phyloP scores from a whole-genome alignment of 176 grass and related monocot species.

The Cenchrus fungigraminus region DNA sequence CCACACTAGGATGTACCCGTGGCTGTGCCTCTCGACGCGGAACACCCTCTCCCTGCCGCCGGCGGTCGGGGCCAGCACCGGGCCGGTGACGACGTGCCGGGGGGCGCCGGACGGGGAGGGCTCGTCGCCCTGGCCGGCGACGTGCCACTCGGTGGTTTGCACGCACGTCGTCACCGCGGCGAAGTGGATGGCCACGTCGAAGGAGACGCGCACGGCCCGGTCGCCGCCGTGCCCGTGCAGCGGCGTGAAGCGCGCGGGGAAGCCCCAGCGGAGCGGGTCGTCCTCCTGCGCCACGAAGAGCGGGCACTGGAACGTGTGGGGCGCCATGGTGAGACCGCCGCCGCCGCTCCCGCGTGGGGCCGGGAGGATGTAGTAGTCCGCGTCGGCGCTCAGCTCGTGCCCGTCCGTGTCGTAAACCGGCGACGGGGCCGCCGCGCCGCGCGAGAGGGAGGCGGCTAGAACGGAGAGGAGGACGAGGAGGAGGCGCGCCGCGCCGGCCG shows the following conservation, averaged over 20 bases:
- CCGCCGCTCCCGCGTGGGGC: constrained; percentile 11
- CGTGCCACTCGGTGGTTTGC: constrained; percentile 57
- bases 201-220: constrained; percentile 32
- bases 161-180: constrained; percentile 44
- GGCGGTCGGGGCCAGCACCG: background rate
- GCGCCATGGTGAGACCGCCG: constrained; percentile 54
- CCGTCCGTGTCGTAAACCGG: constrained; percentile 52
- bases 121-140: constrained; percentile 32
- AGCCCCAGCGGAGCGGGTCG: constrained; percentile 22
- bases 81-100: constrained; percentile 47
- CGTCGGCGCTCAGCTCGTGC: constrained; percentile 35
- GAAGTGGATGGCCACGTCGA: constrained; percentile 58
- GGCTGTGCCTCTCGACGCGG: constrained; percentile 48
- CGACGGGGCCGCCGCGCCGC: constrained; percentile 7
- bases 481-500: background rate
- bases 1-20: constrained; percentile 54
- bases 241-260: constrained; percentile 46
- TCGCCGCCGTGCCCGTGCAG: background rate
- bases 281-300: constrained; percentile 58
- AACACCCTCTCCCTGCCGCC: constrained; percentile 53
- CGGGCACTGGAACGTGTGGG: constrained; percentile 40
- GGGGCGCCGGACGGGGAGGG: background rate
- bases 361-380: constrained; percentile 57
- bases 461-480: constrained; percentile 14
- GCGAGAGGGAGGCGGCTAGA: constrained; percentile 7